Evolutionary conservation across 2,329 filamentous ascomycete genomes (phyloP).

Genomic region (Fusarium sp.): DNA sequence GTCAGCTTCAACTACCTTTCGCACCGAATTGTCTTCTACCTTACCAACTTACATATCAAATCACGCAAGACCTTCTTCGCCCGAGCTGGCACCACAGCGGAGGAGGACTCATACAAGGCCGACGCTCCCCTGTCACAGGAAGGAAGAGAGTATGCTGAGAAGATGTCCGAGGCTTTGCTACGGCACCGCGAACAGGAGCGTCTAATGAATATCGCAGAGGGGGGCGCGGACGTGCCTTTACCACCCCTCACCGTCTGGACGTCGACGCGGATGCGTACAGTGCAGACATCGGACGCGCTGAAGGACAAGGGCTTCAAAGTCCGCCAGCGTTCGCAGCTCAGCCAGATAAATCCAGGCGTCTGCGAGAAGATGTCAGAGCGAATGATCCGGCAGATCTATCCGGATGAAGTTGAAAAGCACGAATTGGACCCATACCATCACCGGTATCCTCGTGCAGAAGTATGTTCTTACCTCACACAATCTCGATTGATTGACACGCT

Average conservation of each 20-base stretch:
- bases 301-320: conserved; percentile 86
- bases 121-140: conserved; percentile 88
- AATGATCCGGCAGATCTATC: conserved; percentile 85
- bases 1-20: conserved; percentile 97
- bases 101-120: conserved; percentile 92
- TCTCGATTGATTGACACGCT: conserved; percentile 1
- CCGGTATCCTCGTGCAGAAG: conserved; percentile 94
- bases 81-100: conserved; percentile 86
- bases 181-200: conserved; percentile 88
- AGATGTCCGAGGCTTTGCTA: conserved; percentile 88
- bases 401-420: conserved; percentile 93
- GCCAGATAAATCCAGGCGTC: conserved; percentile 95
- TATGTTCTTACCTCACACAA: conserved; percentile 53
- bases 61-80: conserved; percentile 94
- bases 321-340: conserved; percentile 94
- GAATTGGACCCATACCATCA: conserved; percentile 97
- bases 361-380: conserved; percentile 94
- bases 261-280: conserved; percentile 89
- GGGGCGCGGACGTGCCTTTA: conserved; percentile 77
- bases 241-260: conserved; percentile 95
- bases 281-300: conserved; percentile 91
- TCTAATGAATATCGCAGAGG: conserved; percentile 76
- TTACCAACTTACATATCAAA: conserved; percentile 98
- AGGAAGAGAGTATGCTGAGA: conserved; percentile 84
- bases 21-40: conserved; percentile 97